Base-by-base conservation (phyloP, 805 yeast genomes). In the Hanseniaspora occidentalis region DNA sequence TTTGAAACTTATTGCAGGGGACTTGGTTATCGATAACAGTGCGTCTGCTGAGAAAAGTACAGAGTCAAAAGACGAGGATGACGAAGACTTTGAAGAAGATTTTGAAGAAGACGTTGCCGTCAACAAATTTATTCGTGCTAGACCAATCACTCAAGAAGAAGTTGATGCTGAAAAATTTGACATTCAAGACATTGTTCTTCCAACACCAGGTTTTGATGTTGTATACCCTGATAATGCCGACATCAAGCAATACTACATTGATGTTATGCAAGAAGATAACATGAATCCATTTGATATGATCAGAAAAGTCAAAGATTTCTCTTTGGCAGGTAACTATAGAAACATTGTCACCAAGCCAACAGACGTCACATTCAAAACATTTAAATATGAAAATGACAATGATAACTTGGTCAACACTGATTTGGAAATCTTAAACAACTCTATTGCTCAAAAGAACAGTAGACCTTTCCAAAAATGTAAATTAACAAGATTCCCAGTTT, bases 191-290 rank as follows among this genome's bases (percentile, higher is more conserved):
- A 69, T 92, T 22, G 95, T 94, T 2, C 66, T 92, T 41, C 97
- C 99, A n/a, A 75, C 95, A 0, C 98, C 99, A 2, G 99, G 99
- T 0, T 86, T 77, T 57, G 96, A 86, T 54, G 75, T 92, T n/a
- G 54, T 69, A 11, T 92, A 92, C 54, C 98, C 99, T 6, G 64
- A 70, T 9, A 82, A 84, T 52, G 69, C 67, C 40, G 58, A 69
- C 33, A 62, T 84, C 36, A 67, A 65, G 50, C 67, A 75, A 31
- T 72, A 74, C 1, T 88, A 88, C 54, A 71, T 73, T 34, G 75
- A 72, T 3, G 65, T 75, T 7, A 92, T 92, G 97, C 70, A 68
- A 2, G 65, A 70, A 40, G 97, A 92, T 54, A 81, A 77, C 0
- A 70, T 92, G 50, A 85, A 86, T 59, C 96, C 96, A 9, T 67